phyloP scores from a whole-genome alignment of 306 rosid species.

The Pterocarpus santalinus region DNA sequence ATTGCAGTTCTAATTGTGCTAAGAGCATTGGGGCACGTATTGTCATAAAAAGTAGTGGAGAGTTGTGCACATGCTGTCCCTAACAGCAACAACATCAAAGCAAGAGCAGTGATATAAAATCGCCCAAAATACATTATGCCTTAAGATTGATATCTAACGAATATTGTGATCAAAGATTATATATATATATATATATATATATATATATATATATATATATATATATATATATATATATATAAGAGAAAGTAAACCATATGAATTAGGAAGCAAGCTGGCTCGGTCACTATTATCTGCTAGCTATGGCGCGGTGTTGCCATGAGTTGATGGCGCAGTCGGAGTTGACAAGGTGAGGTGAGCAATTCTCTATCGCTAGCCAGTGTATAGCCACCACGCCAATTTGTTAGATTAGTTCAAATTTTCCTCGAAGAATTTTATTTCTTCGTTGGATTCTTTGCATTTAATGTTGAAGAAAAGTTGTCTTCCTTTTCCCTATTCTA shows the following conservation, averaged over 20 bases:
- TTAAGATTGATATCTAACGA: no score
- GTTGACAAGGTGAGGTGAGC: background rate
- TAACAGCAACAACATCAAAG: background rate
- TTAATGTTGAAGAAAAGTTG: background rate
- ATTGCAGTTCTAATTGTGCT: slow-evolving; percentile 46
- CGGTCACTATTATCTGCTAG: no score
- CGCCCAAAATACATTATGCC: no score
- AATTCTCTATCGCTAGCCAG: background rate
- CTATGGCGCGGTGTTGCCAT: no score
- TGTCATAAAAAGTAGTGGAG: background rate
- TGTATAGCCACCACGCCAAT: background rate
- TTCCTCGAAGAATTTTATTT: no score
- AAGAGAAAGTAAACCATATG: no score
- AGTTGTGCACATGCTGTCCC: background rate
- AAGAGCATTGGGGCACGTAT: slow-evolving; percentile 55
- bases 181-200: no score
- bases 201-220: no score
- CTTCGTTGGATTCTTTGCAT: background rate
- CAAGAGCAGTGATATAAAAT: background rate
- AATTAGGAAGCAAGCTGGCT: background rate
- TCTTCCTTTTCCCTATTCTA: no score
- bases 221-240: no score
- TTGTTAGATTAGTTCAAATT: background rate
- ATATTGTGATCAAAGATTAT: no score
- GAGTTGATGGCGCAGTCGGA: no score